Percentiles rank a stretch among this genome's conserved stretches.
Conservation (phyloP, 1,284 basidiomycete genomes). For the Ceratobasidium sp. region DNA sequence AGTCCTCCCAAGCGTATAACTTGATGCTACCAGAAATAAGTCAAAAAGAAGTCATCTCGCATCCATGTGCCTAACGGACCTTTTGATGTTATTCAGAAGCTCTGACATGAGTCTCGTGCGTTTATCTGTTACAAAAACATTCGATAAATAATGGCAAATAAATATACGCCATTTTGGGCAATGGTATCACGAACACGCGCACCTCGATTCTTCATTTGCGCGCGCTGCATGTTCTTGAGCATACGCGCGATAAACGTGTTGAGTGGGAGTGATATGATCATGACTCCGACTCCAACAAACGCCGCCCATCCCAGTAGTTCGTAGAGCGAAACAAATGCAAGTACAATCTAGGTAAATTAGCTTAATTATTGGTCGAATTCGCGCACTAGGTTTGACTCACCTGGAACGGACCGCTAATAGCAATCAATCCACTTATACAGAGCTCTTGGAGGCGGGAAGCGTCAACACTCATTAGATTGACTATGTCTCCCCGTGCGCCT, state of each 20-base stretch:
- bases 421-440: conserved; percentile 82
- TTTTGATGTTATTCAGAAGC: conserved; percentile 90
- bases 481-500: conserved; percentile 90
- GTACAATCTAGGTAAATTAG: conserved; percentile 70
- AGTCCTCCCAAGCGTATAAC: conserved; percentile 89
- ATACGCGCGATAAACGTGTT: conserved; percentile 83
- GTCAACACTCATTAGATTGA: conserved; percentile 93
- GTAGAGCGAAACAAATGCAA: conserved; percentile 93
- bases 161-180: no score
- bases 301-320: conserved; percentile 91
- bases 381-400: conserved; percentile 54
- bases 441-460: conserved; percentile 90
- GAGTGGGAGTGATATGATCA: conserved; percentile 86
- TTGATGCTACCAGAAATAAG: conserved; percentile 69
- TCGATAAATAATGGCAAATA: background rate
- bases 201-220: conserved; percentile 92
- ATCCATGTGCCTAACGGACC: conserved; percentile 44
- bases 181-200: conserved; percentile 38
- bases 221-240: conserved; percentile 84
- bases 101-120: conserved; percentile 83
- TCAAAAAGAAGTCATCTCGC: no score
- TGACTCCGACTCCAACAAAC: conserved; percentile 93
- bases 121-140: conserved; percentile 62
- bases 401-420: conserved; percentile 79
- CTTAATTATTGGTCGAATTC: no score